A percentile compares a stretch with the other conserved stretches of the same genome.
Conservation (phyloP, 306 rosid species). For the Vigna mungo region DNA sequence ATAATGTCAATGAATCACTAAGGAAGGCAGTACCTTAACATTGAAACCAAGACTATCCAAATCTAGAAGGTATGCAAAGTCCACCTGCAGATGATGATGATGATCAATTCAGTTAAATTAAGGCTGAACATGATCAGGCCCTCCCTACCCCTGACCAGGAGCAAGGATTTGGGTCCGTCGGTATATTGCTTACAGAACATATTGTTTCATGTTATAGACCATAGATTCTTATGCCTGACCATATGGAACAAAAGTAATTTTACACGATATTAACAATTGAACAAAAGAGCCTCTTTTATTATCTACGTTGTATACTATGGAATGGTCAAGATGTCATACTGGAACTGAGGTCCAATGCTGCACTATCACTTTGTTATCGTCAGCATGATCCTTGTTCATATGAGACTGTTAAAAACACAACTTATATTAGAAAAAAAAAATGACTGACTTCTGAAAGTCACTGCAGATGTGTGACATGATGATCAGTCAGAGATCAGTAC, state of each 20-base stretch:
- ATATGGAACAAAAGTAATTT: slow-evolving; percentile 22
- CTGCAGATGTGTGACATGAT: slow-evolving; percentile 29
- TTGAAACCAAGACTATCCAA: slow-evolving; percentile 93
- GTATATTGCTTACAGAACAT: background rate
- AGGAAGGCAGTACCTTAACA: slow-evolving; percentile 67
- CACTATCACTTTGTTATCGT: slow-evolving; percentile 90
- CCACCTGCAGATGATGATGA: slow-evolving; percentile 72
- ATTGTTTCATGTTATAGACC: slow-evolving; percentile 1
- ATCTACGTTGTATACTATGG: slow-evolving; percentile 21
- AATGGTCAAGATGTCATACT: slow-evolving; percentile 52
- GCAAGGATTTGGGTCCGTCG: no score
- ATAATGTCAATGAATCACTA: slow-evolving; percentile 11
- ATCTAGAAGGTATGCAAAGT: slow-evolving; percentile 84
- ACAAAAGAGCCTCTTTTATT: slow-evolving; percentile 23
- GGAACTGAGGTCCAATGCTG: slow-evolving; percentile 84
- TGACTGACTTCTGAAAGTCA: slow-evolving; percentile 30
- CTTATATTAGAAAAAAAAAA: slow-evolving; percentile 37
- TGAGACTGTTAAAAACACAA: slow-evolving; percentile 69
- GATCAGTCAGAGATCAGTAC: slow-evolving; percentile 52
- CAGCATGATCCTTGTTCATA: slow-evolving; percentile 95
- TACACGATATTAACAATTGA: slow-evolving; percentile 20
- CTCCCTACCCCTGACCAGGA: background rate
- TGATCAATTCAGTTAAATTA: slow-evolving; percentile 39
- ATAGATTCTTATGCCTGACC: slow-evolving; percentile 27
- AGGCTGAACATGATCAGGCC: slow-evolving; percentile 25